Conservation (phyloP, 75 land plant genomes). For the Selaginella moellendorffii region DNA sequence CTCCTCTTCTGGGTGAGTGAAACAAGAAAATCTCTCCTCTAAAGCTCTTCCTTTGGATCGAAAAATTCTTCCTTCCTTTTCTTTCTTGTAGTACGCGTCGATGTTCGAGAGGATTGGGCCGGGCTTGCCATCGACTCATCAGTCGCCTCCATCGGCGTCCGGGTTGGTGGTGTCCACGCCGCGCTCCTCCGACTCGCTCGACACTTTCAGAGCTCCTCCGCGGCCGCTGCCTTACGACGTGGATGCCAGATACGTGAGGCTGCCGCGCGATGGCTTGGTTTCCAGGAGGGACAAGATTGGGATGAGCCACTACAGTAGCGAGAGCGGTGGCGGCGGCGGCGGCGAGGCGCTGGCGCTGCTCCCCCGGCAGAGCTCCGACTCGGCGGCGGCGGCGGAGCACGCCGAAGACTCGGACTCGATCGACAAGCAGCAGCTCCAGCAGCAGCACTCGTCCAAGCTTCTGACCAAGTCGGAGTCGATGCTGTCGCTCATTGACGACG, state of each 20-base stretch:
- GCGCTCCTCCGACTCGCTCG: conserved; percentile 33
- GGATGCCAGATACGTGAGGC: conserved; percentile 51
- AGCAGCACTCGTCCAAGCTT: no score
- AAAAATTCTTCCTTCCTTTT: no score
- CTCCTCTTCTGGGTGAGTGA: conserved; percentile 39
- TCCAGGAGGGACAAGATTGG: conserved; percentile 50
- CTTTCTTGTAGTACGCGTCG: conserved; percentile 14
- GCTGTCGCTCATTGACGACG: conserved; percentile 60
- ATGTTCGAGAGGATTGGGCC: conserved; percentile 26
- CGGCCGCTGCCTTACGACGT: no score
- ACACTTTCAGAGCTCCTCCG: conserved; percentile 74
- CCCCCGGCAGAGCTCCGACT: conserved; percentile 13
- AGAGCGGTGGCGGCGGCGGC: neutral
- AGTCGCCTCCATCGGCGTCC: conserved; percentile 11
- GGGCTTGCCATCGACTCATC: conserved; percentile 15
- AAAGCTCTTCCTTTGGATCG: no score
- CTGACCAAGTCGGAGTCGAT: conserved; percentile 21
- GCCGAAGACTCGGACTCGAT: conserved; percentile 28
- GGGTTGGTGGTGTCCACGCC: no score
- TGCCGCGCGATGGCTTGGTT: conserved; percentile 49
- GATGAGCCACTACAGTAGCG: conserved; percentile 45
- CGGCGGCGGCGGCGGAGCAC: conserved; percentile 29
- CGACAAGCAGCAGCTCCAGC: no score
- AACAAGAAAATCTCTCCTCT: no score
- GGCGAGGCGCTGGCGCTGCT: conserved; percentile 35